phyloP scores from a whole-genome alignment of 1,284 basidiomycete genomes.

The Crucibulum parvulum region DNA sequence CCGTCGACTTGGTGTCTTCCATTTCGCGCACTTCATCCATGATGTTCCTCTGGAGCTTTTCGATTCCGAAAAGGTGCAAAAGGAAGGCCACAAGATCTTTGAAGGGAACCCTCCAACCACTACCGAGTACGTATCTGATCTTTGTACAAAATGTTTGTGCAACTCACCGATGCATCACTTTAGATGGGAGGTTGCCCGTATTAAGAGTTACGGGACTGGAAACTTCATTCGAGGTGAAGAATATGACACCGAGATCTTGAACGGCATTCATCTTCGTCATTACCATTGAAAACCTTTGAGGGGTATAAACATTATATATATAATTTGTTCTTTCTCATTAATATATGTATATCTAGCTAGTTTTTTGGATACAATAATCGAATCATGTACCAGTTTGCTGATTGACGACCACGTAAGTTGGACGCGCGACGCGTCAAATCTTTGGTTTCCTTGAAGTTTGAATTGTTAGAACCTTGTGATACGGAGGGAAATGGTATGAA shows the following conservation, averaged over 20 bases:
- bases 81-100: conserved; percentile 35
- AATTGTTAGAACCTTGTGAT: too few species aligned
- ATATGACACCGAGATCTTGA: conserved; percentile 39
- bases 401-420: too few species aligned
- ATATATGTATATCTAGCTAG: too few species aligned
- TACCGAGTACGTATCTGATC: conserved; percentile 26
- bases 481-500: too few species aligned
- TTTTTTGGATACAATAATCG: too few species aligned
- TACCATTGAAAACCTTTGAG: background rate
- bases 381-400: too few species aligned
- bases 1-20: conserved; percentile 51
- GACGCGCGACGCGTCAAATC: too few species aligned
- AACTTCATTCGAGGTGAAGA: conserved; percentile 39
- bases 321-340: too few species aligned
- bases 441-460: too few species aligned
- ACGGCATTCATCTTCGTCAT: conserved; percentile 29
- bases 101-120: conserved; percentile 34
- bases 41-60: conserved; percentile 32
- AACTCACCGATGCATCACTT: background rate
- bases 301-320: too few species aligned
- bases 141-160: background rate
- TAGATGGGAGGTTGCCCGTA: conserved; percentile 39
- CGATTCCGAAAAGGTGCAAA: conserved; percentile 32
- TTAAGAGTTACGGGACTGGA: conserved; percentile 38
- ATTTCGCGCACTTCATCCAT: conserved; percentile 45